Base-by-base conservation (phyloP, 768 basidiomycete species). In the Mycena maculata region DNA sequence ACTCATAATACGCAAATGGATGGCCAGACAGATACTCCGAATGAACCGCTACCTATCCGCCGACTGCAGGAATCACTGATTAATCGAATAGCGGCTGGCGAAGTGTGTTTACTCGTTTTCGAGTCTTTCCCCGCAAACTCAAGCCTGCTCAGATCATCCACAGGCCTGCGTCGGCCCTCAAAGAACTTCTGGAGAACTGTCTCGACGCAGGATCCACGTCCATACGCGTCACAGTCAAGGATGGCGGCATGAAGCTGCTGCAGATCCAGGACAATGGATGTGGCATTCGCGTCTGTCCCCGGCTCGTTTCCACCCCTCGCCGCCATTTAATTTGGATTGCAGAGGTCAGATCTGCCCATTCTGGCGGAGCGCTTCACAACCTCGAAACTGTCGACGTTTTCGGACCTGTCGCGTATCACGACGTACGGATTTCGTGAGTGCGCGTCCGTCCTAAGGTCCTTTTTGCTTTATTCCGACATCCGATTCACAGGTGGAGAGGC, bases 201-300 rank as follows among this genome's bases (percentile, higher is more conserved):
- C 85, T 99, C n/a, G 98, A 99, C 80, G 98, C 98, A 0, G 92
- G 94, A 0, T 83, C 94, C 25, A 96, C 93, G 0, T 89, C 89
- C 0, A 95, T 99, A 75, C 90, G 91, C 39, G 83, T 99, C 57
- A 93, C 90, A 0, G 85, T 96, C 71, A 98, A 98, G 78, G 97
- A 99, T 69, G 98, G 97, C 1, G 98, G 98, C 4, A 82, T 98
- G 83, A 99, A 97, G 76, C 81, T 96, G 18, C 85, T 99, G 39
- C 95, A 98, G 79, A 96, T 99, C 57, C 93, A 96, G 73, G 98
- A 99, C 75, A 98, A 99, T 75, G 97, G 98, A 0, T 93, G 89
- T 78, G 98, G 97, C 3, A 98, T 99, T 73, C 87, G 92, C 50
- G 96, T 95, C 73, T 74, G 90, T 80, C 31, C 30, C 23, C n/a